These are phyloP conservation scores for Lecanosticta acicola DNA, from an alignment of 2,329 filamentous ascomycete species.

Conservation along the genomic window DNA sequence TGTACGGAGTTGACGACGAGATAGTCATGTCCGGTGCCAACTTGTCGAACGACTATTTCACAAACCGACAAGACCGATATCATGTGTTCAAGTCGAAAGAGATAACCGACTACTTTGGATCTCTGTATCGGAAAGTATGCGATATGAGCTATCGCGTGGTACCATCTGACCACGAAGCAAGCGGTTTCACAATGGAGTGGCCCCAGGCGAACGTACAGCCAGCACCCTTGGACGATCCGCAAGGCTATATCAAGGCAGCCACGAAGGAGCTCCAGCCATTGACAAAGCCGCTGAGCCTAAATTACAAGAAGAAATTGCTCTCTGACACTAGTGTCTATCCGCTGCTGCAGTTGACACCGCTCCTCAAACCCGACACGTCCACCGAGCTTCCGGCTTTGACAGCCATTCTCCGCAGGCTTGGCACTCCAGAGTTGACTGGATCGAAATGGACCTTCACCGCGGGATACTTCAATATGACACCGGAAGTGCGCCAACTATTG, in stretches of 20 bases:
- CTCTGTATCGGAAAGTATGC: constrained; percentile 69
- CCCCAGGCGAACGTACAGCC: constrained; percentile 67
- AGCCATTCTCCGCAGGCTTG: constrained; percentile 64
- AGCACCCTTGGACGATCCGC: constrained; percentile 65
- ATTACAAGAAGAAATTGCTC: constrained; percentile 18
- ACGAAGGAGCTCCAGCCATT: constrained; percentile 62
- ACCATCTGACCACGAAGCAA: constrained; percentile 47
- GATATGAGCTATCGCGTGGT: constrained; percentile 75
- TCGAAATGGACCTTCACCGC: constrained; percentile 94
- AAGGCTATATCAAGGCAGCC: constrained; percentile 64
- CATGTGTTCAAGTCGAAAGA: constrained; percentile 78
- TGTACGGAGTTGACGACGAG: constrained; percentile 93
- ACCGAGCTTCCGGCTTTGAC: constrained; percentile 83
- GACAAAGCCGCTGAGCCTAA: constrained; percentile 45
- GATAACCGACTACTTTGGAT: constrained; percentile 75
- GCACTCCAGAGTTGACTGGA: constrained; percentile 56
- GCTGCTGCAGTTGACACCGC: constrained; percentile 78
- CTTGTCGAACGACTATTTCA: constrained; percentile 89
- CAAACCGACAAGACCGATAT: constrained; percentile 89
- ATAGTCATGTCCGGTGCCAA: constrained; percentile 96
- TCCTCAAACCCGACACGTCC: constrained; percentile 72
- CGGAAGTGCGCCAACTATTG: constrained; percentile 72
- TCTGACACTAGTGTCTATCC: constrained; percentile 75
- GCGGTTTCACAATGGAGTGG: constrained; percentile 61
- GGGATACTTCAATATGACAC: constrained; percentile 96